A percentile compares a stretch with the other conserved stretches of the same genome.
Conservation (phyloP, 2,329 filamentous ascomycete genomes). For the Tolypocladium ophioglossoides region DNA sequence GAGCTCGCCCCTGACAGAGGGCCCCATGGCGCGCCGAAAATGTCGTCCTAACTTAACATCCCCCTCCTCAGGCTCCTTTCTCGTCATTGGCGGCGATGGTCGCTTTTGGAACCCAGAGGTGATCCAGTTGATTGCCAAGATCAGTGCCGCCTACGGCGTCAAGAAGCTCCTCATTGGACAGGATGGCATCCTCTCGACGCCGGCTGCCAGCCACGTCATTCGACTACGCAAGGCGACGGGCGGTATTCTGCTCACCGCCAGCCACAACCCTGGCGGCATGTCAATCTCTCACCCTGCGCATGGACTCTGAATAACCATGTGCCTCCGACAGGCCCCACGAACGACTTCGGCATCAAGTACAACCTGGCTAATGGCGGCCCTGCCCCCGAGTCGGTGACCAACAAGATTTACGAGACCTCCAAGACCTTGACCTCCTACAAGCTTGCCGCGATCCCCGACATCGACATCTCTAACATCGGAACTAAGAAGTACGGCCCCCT, state of each 20-base stretch:
- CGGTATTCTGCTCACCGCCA: slow-evolving; percentile 92
- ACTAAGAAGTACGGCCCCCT: slow-evolving; percentile 73
- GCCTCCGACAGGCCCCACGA: slow-evolving; percentile 57
- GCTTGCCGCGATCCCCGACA: slow-evolving; percentile 72
- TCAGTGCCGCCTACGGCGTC: slow-evolving; percentile 90
- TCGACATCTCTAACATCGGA: slow-evolving; percentile 77
- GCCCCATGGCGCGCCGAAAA: not conserved
- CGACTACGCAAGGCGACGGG: slow-evolving; percentile 90
- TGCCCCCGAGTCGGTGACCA: slow-evolving; percentile 89
- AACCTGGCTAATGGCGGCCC: slow-evolving; percentile 94
- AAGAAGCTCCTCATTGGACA: slow-evolving; percentile 98
- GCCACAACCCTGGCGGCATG: slow-evolving; percentile 94
- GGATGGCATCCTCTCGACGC: slow-evolving; percentile 91
- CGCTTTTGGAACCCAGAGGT: slow-evolving; percentile 97
- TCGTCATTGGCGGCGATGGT: slow-evolving; percentile 96
- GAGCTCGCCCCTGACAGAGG: not conserved
- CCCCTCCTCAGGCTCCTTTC: slow-evolving; percentile 46
- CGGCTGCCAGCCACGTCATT: slow-evolving; percentile 92
- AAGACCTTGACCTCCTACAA: slow-evolving; percentile 90
- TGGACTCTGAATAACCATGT: slow-evolving; percentile 2
- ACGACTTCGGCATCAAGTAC: slow-evolving; percentile 99
- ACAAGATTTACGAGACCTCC: slow-evolving; percentile 92
- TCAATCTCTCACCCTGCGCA: slow-evolving; percentile 1
- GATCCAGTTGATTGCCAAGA: slow-evolving; percentile 93
- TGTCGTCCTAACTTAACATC: slow-evolving; percentile 6